phyloP scores from a whole-genome alignment of 495 filamentous ascomycete genomes.

The Sabuloglossum arenarium region DNA sequence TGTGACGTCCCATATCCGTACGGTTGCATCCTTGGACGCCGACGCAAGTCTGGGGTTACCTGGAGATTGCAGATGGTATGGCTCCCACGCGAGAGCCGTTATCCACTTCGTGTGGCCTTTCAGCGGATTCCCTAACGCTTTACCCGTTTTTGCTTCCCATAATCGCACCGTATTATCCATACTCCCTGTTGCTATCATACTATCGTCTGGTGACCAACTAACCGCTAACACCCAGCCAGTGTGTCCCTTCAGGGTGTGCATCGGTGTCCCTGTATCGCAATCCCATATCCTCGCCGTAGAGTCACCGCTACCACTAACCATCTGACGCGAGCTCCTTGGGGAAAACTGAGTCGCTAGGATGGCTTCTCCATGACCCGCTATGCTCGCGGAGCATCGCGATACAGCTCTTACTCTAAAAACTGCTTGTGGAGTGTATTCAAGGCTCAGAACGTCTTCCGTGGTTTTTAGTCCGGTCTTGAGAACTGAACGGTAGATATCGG shows the following conservation, averaged over 20 bases:
- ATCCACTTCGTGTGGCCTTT: conserved; percentile 90
- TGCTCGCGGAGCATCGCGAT: conserved; percentile 68
- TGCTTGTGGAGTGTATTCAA: conserved; percentile 76
- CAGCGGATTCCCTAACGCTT: conserved; percentile 49
- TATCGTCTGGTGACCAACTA: conserved; percentile 66
- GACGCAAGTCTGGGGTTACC: conserved; percentile 67
- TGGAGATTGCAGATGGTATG: conserved; percentile 63
- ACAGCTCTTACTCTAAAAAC: conserved; percentile 89
- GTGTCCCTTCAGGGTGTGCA: conserved; percentile 80
- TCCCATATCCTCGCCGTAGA: conserved; percentile 89
- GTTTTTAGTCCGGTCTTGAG: conserved; percentile 40
- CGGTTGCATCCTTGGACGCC: conserved; percentile 75
- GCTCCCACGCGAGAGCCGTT: conserved; percentile 76
- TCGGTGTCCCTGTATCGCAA: conserved; percentile 79
- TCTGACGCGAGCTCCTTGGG: conserved; percentile 51
- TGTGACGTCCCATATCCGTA: conserved; percentile 73
- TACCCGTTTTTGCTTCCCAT: conserved; percentile 75
- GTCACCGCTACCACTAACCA: conserved; percentile 84
- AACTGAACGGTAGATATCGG: conserved; percentile 55
- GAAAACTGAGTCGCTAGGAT: conserved; percentile 84
- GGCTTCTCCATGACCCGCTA: conserved; percentile 78
- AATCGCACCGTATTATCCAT: conserved; percentile 85
- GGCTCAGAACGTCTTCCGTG: conserved; percentile 52
- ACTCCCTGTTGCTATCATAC: conserved; percentile 68
- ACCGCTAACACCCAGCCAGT: conserved; percentile 83